phyloP scores from a whole-genome alignment of 495 filamentous ascomycete species.

The Trichoderma gamsii region DNA sequence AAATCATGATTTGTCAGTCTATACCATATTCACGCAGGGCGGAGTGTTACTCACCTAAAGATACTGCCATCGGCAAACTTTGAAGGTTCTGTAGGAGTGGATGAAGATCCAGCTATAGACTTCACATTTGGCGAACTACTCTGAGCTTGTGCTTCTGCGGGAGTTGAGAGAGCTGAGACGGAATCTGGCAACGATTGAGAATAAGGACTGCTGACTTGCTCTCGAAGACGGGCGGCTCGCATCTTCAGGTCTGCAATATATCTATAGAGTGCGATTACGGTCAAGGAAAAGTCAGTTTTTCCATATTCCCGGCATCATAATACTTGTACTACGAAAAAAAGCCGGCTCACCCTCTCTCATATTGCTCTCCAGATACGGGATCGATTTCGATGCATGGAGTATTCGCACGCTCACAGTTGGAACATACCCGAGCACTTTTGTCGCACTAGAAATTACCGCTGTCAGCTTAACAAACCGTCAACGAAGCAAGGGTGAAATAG shows the following conservation, averaged over 20 bases:
- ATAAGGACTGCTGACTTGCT: background rate
- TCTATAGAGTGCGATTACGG: background rate
- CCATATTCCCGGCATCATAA: too few species aligned
- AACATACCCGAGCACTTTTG: background rate
- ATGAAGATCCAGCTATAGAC: background rate
- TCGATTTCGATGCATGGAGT: background rate
- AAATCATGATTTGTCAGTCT: background rate
- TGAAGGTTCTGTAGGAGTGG: background rate
- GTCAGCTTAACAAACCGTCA: background rate
- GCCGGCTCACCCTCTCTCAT: constrained; percentile 5
- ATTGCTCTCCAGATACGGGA: background rate
- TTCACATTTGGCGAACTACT: background rate
- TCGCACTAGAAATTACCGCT: background rate
- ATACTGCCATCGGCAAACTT: constrained; percentile 1
- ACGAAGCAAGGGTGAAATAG: background rate
- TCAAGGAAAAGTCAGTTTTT: too few species aligned
- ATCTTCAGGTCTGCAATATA: constrained; percentile 1
- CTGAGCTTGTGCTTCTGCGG: background rate
- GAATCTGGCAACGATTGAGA: background rate
- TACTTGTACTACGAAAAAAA: background rate
- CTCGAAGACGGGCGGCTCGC: constrained; percentile 3
- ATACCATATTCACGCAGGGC: background rate
- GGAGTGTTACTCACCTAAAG: background rate
- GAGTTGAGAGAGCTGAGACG: background rate
- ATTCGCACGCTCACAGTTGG: background rate